A percentile compares a stretch with the other conserved stretches of the same genome.
These are phyloP conservation scores for Paecilomyces sp. DNA, from an alignment of 2,329 filamentous ascomycete species.

Conservation along the genomic window DNA sequence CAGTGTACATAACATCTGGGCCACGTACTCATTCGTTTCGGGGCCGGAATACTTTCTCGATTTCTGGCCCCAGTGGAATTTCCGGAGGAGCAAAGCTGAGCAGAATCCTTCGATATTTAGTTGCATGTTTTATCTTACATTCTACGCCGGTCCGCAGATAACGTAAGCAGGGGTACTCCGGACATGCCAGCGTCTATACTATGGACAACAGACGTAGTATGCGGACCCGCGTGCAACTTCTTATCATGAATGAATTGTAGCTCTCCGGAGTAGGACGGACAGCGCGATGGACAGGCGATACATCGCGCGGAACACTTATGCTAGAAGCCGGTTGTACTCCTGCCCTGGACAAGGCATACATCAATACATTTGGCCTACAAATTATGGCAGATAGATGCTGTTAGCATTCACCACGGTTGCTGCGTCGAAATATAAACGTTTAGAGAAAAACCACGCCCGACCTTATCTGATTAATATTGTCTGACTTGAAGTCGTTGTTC, in stretches of 20 bases:
- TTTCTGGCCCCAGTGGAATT: neutral
- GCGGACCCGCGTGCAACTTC: neutral
- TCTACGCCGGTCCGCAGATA: neutral
- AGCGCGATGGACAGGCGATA: neutral
- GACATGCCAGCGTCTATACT: neutral
- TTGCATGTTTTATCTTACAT: neutral
- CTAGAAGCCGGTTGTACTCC: neutral
- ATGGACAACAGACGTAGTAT: neutral
- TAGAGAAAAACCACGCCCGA: neutral
- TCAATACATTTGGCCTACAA: neutral
- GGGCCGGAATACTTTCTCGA: neutral
- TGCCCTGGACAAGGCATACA: neutral
- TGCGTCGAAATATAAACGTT: neutral
- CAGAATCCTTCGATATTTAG: neutral
- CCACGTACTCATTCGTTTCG: neutral
- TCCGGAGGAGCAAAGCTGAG: neutral
- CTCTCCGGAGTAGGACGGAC: neutral
- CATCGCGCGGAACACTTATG: neutral
- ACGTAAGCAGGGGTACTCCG: neutral
- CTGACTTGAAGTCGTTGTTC: neutral
- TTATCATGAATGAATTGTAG: neutral
- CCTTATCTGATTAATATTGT: neutral
- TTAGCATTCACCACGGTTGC: too few species aligned
- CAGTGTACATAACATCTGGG: neutral
- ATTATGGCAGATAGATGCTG: too few species aligned